Evolutionary conservation across 306 rosid genomes (phyloP).

Genomic region (Sesbania bispinosa): DNA sequence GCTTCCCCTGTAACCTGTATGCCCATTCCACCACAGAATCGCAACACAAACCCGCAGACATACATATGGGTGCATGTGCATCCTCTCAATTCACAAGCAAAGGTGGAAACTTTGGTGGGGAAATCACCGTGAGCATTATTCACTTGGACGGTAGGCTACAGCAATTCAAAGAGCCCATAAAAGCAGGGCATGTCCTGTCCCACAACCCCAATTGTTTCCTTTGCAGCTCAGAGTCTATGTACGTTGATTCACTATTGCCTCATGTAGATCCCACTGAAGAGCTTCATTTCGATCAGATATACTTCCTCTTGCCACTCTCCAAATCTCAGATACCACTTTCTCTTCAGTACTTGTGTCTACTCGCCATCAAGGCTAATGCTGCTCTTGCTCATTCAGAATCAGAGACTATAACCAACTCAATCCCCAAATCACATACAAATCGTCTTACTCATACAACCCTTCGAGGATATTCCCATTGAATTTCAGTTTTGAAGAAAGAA

Average conservation of each 20-base stretch:
- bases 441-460: neutral
- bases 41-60: neutral
- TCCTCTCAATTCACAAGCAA: slow-evolving; percentile 32
- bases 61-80: slow-evolving; percentile 48
- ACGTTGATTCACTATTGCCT: slow-evolving; percentile 28
- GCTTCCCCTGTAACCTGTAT: no score
- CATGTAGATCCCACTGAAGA: slow-evolving; percentile 32
- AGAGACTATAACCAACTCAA: neutral
- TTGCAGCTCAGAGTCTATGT: slow-evolving; percentile 48
- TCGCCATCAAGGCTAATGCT: slow-evolving; percentile 50
- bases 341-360: slow-evolving; percentile 40
- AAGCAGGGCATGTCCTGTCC: slow-evolving; percentile 43
- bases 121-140: slow-evolving; percentile 34
- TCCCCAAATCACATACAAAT: neutral
- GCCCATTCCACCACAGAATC: neutral
- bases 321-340: slow-evolving; percentile 36
- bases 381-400: slow-evolving; percentile 46
- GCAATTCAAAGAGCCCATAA: slow-evolving; percentile 35
- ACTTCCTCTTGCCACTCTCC: slow-evolving; percentile 44
- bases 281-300: slow-evolving; percentile 49
- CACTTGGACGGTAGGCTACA: slow-evolving; percentile 49
- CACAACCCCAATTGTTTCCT: slow-evolving; percentile 50
- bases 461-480: no score
- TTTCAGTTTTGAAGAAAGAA: no score
- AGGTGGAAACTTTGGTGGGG: slow-evolving; percentile 19